Conservation (phyloP, 768 basidiomycete species). For the Dendrothele bispora region DNA sequence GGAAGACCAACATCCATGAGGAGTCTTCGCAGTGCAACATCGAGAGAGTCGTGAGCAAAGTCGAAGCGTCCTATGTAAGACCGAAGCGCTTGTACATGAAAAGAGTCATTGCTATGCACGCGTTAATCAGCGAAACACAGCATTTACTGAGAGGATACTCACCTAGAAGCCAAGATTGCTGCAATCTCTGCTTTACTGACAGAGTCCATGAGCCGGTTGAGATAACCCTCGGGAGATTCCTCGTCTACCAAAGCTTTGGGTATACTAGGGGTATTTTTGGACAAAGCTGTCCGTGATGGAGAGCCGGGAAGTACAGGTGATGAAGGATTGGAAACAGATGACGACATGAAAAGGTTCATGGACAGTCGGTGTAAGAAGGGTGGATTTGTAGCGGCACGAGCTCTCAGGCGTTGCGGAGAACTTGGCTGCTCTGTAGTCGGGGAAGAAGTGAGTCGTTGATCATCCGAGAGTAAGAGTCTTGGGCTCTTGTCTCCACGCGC, state of each 20-base stretch:
- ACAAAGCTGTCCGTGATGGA: slow-evolving; percentile 41
- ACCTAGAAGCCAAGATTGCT: slow-evolving; percentile 81
- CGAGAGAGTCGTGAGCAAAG: slow-evolving; percentile 80
- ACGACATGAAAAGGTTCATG: slow-evolving; percentile 57
- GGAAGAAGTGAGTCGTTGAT: background rate
- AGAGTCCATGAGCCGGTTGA: slow-evolving; percentile 59
- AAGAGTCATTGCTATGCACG: slow-evolving; percentile 59
- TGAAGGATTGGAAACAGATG: slow-evolving; percentile 31
- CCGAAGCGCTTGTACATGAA: slow-evolving; percentile 68
- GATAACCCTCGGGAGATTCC: slow-evolving; percentile 72
- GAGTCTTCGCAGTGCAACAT: slow-evolving; percentile 86
- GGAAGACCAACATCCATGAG: slow-evolving; percentile 92
- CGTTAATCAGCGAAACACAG: background rate
- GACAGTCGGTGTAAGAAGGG: slow-evolving; percentile 72
- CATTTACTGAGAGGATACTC: slow-evolving; percentile 13
- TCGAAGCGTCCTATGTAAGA: slow-evolving; percentile 76
- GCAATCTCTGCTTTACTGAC: slow-evolving; percentile 82
- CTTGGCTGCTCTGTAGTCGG: slow-evolving; percentile 7
- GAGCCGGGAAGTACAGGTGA: slow-evolving; percentile 31
- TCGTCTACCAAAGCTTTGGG: slow-evolving; percentile 52
- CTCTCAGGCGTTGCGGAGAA: slow-evolving; percentile 30
- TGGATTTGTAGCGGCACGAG: slow-evolving; percentile 55
- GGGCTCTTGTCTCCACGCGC: background rate
- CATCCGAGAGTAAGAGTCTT: background rate
- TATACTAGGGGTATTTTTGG: slow-evolving; percentile 42